Evolutionary conservation across 2,329 filamentous ascomycete genomes (phyloP).

Genomic region (Pseudopyrenochaeta lycopersici): DNA sequence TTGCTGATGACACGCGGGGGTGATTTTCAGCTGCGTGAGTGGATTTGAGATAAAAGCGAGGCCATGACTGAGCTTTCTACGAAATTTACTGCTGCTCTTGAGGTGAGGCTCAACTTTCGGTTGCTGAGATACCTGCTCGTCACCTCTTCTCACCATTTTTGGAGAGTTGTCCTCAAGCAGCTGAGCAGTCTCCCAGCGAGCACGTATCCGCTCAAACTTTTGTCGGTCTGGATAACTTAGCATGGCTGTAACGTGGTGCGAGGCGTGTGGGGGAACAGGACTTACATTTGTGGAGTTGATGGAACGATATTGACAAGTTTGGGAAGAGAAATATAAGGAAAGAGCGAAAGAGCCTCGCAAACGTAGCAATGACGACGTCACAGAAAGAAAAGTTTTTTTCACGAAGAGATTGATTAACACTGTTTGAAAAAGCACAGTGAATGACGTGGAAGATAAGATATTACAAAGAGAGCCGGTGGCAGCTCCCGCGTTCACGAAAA

Average conservation of each 20-base stretch:
- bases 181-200: slow-evolving; percentile 44
- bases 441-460: too few relatives aligned
- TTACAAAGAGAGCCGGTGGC: too few relatives aligned
- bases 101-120: slow-evolving; percentile 10
- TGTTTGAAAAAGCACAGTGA: neutral
- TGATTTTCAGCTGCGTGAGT: slow-evolving; percentile 39
- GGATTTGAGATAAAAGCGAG: slow-evolving; percentile 44
- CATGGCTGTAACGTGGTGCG: slow-evolving; percentile 35
- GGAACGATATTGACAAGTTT: slow-evolving; percentile 10
- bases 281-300: slow-evolving; percentile 24
- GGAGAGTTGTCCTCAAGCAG: slow-evolving; percentile 8
- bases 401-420: neutral
- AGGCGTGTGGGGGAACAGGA: slow-evolving; percentile 10
- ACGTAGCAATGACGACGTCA: slow-evolving; percentile 19
- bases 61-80: slow-evolving; percentile 45
- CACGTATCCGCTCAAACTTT: slow-evolving; percentile 43
- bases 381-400: slow-evolving; percentile 4
- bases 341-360: slow-evolving; percentile 13
- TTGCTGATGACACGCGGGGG: slow-evolving; percentile 19
- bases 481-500: neutral
- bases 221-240: slow-evolving; percentile 44
- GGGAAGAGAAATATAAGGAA: slow-evolving; percentile 26
- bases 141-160: slow-evolving; percentile 40
- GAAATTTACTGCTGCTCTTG: slow-evolving; percentile 35
- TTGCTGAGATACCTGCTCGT: slow-evolving; percentile 25